A percentile compares a stretch with the other conserved stretches of the same genome.
Evolutionary conservation across 495 filamentous ascomycete species (phyloP).

Genomic region (Xylaria bambusicola): DNA sequence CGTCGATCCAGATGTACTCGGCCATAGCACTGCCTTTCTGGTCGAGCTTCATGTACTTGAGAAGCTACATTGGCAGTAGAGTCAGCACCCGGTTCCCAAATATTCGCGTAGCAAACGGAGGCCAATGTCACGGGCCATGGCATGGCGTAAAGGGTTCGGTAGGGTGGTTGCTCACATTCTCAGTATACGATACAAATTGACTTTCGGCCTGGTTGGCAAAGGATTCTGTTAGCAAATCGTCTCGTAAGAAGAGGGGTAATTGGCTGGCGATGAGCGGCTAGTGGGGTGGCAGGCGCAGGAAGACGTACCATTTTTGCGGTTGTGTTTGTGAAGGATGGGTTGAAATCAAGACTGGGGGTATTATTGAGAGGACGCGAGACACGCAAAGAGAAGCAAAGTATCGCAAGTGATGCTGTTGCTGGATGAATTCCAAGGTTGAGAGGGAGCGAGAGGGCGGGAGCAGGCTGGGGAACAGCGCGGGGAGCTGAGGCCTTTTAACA

Average conservation of each 20-base stretch:
- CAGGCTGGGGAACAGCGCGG: neutral
- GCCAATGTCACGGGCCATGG: no score
- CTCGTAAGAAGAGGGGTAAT: conserved; percentile 34
- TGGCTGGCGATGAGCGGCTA: conserved; percentile 28
- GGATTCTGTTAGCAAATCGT: conserved; percentile 46
- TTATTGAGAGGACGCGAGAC: neutral
- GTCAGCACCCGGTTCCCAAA: conserved; percentile 22
- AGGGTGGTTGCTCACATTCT: conserved; percentile 49
- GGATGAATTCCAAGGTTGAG: conserved; percentile 15
- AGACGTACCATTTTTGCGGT: conserved; percentile 35
- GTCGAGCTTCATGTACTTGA: conserved; percentile 88
- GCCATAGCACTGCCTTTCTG: conserved; percentile 85
- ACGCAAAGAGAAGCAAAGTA: neutral
- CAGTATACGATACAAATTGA: conserved; percentile 63
- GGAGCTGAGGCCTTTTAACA: conserved; percentile 21
- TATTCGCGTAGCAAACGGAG: no score
- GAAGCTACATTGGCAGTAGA: conserved; percentile 61
- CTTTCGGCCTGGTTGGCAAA: conserved; percentile 54
- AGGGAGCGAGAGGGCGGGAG: conserved; percentile 8
- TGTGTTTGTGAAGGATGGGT: conserved; percentile 15
- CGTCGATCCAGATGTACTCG: conserved; percentile 98
- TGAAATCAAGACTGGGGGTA: neutral
- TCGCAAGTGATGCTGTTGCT: neutral
- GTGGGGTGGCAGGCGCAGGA: conserved; percentile 31
- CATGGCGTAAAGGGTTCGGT: conserved; percentile 9